Base-by-base conservation (phyloP, 495 filamentous ascomycete genomes). In the Xylona heveae region DNA sequence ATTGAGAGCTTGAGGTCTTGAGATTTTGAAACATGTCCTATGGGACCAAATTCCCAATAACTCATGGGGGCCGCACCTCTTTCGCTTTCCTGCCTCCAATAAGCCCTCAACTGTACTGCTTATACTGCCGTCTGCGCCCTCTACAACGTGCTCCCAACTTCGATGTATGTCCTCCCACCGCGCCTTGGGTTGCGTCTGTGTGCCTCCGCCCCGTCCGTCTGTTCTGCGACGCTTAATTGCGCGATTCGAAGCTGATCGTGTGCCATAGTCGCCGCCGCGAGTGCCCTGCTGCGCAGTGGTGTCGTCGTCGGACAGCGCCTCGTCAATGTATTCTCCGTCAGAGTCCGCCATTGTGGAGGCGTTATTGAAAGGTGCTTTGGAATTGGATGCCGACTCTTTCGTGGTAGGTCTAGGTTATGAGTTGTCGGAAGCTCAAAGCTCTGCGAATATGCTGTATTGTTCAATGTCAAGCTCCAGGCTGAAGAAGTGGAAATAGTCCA, bases 241-340 rank as follows among this genome's bases (percentile, higher is more conserved):
- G 39, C 19, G 30, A 36, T 23, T 40, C 26, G 21, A 28, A 35
- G 19, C 49, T 6, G 58, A 54, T 35, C 52, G 56, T 7, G 53
- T 50, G 15, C 51, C 49, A 28, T 42, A 45, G 12, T 39, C 37
- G 28, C 20, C 40, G 17, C 48, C 43, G 30, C 54, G 39, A 17
- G 58, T 51, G 21, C 63, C 54, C 41, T 51, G 52, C 44, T 64
- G 54, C 37, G 61, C 53, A 39, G 55, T 55, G 34, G 70, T 61
- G 31, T 88, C 84, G 45, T 82, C 83, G 41, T 82, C 82, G 4
- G 80, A 82, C 33, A 64, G 55, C n/a, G n/a, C n/a, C 32, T 71
- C 68, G 32, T 67, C 73, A 39, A 83, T 64, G 48, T 82, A 92
- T 40, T 93, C 84, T 41, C 73, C 78, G 45, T 94, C 75, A 23